Evolutionary conservation across 257 asterid genomes (phyloP).

Genomic region (Anisodus acutangulus): DNA sequence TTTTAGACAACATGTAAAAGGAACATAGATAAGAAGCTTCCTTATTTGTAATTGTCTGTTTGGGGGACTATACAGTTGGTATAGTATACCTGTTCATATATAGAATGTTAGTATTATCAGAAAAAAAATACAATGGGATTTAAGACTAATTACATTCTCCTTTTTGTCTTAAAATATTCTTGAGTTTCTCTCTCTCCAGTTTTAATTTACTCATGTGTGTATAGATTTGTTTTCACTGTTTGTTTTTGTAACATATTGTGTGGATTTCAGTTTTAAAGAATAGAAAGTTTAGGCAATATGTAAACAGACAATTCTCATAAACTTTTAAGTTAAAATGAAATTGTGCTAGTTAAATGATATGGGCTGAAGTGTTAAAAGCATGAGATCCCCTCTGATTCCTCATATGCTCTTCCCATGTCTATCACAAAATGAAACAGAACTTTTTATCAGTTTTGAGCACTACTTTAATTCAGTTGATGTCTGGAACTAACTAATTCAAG

Average conservation of each 20-base stretch:
- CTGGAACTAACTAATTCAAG: neutral
- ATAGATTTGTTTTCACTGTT: neutral
- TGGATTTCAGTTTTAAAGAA: slow-evolving; percentile 1
- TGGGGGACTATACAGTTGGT: too few relatives aligned
- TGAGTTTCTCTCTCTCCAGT: neutral
- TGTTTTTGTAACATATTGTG: neutral
- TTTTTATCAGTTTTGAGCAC: neutral
- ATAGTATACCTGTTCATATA: too few relatives aligned
- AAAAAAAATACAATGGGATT: neutral
- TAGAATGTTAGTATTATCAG: too few relatives aligned
- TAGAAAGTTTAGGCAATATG: neutral
- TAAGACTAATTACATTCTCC: neutral
- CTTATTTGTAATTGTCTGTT: too few relatives aligned
- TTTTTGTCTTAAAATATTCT: neutral
- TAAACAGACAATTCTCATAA: neutral
- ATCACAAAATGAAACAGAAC: neutral
- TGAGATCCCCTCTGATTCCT: neutral
- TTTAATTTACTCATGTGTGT: neutral
- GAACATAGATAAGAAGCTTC: too few relatives aligned
- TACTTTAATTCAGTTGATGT: slow-evolving; percentile 7
- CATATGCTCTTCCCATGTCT: neutral
- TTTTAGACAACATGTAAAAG: too few relatives aligned
- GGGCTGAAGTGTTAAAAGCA: neutral
- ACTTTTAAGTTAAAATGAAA: neutral
- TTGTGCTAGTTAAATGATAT: neutral